Evolutionary conservation across 2,329 filamentous ascomycete species (phyloP), one percentile per base, ranked within the genome.

Genomic region (Sarocladiaceae sp.): DNA sequence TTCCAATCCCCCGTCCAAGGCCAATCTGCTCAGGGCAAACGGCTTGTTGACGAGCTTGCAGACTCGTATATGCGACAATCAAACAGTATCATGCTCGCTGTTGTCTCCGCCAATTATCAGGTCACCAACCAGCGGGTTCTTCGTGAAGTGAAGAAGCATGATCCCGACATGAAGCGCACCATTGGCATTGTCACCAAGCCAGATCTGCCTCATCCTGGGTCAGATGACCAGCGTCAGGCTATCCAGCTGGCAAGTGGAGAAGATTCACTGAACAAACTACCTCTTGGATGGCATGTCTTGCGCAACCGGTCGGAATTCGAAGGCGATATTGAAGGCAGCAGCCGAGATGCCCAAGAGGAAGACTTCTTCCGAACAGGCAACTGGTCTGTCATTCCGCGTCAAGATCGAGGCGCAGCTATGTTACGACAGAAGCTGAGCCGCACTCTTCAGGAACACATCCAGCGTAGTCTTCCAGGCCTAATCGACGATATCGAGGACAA

Each of bases 121-220:
- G 52, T 56, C 13, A 57, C 58, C 4, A 65, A 60, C n/a, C 66
- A 70, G 48, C 48, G 47, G 1, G 58, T 70, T 9, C 49, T 66
- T 2, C 47, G 55, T n/a, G 45, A 48, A 7, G 53, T 55, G 16
- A 39, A 50, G 16, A n/a, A 58, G n/a, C 48, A 59, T 31, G 64
- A 68, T 48, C 56, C 57, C 0, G 43, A 48, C 0, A 56, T 58
- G 1, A 33, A 45, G 2, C 58, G 66, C 0, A 69, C 64, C 1
- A 47, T 70, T 10, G 67, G 66, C 0, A 62, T 70, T 35, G 64
- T 68, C 47, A 70, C 65, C 11, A 69, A 66, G 43, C 64, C 62
- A 7, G 68, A 70, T 48, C 34, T 55, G 13, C 19, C 41, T 41
- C 37, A 41, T 7, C n/a, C 56, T 1, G 66, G 63, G 3, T 67